Base-by-base conservation (phyloP, 2,329 filamentous ascomycete species). In the Hymenoscyphus fructigenus region DNA sequence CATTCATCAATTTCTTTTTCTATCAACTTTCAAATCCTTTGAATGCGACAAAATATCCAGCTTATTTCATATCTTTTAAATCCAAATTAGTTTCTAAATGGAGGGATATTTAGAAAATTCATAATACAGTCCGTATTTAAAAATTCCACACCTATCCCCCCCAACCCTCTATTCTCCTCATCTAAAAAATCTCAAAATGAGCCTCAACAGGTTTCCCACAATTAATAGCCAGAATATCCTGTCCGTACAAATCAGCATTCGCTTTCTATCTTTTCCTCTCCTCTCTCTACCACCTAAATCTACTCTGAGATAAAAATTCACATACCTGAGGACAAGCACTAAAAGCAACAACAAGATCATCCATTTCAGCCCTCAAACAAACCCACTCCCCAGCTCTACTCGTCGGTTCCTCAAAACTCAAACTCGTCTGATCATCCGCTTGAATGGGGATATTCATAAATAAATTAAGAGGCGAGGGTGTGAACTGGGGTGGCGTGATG, bases 391-490 rank as follows among this genome's bases (percentile, higher is more conserved):
- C 66, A 17, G 36, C 59, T 32, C 65, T 71, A 36, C 67, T 68
- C 5, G 67, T 69, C 5, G 70, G 70, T 12, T 66, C 56, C 53
- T 72, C 70, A 23, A 70, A 72, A 17, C 65, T 68, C 29, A 72
- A 38, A 4, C 60, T 70, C 5, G 66, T 66, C 36, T 60, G 61
- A 58, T 72, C 69, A 36, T 68, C 29, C 26, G 23, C 65, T 59
- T 68, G 69, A 26, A 72, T 68, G 5, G 70, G 70, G n/a, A 72
- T 72, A 62, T 72, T 72, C 69, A 72, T 72, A 60, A 70, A 72
- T 10, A 72, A 62, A 56, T 72, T 72, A 3, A 72, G 62, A 6
- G 69, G 70, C 0, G 66, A 69, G 5, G 70, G 70, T 17, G 70
- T 70, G 57, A 72, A 72, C 38, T 68, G 66, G 6, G 68, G 70